Evolutionary conservation across 768 basidiomycete species (phyloP), one percentile per base, ranked within the genome.

Genomic region (Rhodotorula diobovata): DNA sequence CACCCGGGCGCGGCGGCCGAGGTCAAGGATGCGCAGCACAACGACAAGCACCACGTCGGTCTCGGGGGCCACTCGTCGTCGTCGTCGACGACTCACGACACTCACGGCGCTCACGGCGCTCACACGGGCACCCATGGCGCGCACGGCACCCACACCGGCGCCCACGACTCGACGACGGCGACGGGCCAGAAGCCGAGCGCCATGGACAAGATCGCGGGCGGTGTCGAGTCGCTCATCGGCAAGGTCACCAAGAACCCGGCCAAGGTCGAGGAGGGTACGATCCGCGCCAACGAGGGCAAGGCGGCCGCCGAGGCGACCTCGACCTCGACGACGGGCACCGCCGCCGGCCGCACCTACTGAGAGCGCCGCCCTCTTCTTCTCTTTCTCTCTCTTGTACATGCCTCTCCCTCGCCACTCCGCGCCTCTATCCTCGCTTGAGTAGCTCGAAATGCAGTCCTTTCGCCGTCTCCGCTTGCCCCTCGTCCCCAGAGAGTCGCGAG

Each of bases 241-340:
- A 62, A 63, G 48, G 56, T 54, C 21, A 62, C 67, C 25, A 23
- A 46, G 28, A 63, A 68, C 55, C 50, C 23, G 37, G n/a, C n/a
- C 43, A 62, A 62, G 55, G 43, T 63, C 34, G 54, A 30, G 35
- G 45, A 63, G 67, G 67, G 67, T 11, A 16, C 48, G n/a, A 46
- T 58, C 55, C 55, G n/a, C 41, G 35, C 56, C 55, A 57, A 56
- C 4, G 45, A 57, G 51, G 66, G 66, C 39, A 67, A 61, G 66
- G 60, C n/a, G 4, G 56, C 62, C 28, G 62, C 51, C 15, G 54
- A 55, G 21, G 53, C 14, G 8, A 14, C 30, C 15, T 16, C 32
- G 53, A n/a, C n/a, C 10, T 14, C n/a, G n/a, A n/a, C 32, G 53
- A 30, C 51, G 6, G 51, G 30, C n/a, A 53, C 48, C 25, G 28